These are phyloP conservation scores for Lasiosphaeris hirsuta DNA, from an alignment of 495 filamentous ascomycete genomes.

Conservation along the genomic window DNA sequence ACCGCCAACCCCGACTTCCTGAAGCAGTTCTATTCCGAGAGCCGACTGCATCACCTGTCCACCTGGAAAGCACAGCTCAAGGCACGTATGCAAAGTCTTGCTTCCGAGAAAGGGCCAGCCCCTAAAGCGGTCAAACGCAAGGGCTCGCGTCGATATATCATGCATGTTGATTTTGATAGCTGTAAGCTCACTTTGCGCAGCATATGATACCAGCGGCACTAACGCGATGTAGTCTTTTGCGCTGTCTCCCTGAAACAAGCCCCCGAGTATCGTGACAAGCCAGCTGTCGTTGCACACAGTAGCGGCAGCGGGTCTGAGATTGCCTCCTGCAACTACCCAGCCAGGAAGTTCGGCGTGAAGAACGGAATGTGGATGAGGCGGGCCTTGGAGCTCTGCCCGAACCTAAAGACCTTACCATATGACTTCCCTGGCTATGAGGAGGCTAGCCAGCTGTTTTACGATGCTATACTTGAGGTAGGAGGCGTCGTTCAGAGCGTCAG, in stretches of 20 bases:
- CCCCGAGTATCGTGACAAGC: constrained; percentile 75
- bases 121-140: constrained; percentile 38
- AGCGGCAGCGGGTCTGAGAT: constrained; percentile 85
- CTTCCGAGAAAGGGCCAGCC: constrained; percentile 55
- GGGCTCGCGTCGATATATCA: constrained; percentile 73
- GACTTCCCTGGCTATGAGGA: constrained; percentile 94
- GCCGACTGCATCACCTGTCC: constrained; percentile 88
- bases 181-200: constrained; percentile 31
- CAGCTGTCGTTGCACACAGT: constrained; percentile 86
- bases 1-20: constrained; percentile 88
- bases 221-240: constrained; percentile 61
- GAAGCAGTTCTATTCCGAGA: constrained; percentile 90
- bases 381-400: constrained; percentile 77
- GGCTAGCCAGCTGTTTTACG: constrained; percentile 83
- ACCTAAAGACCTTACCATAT: constrained; percentile 82
- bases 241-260: constrained; percentile 78
- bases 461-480: constrained; percentile 71
- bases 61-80: constrained; percentile 95
- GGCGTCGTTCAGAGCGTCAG: constrained; percentile 93
- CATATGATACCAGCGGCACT: neutral
- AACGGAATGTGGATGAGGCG: constrained; percentile 99
- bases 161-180: constrained; percentile 96
- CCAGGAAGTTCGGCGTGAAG: constrained; percentile 78
- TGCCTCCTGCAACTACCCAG: constrained; percentile 93
- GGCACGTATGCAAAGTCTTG: constrained; percentile 73